Evolutionary conservation across 495 filamentous ascomycete genomes (phyloP), one percentile per base, ranked within the genome.

Genomic region (Talaromyces adpressus): DNA sequence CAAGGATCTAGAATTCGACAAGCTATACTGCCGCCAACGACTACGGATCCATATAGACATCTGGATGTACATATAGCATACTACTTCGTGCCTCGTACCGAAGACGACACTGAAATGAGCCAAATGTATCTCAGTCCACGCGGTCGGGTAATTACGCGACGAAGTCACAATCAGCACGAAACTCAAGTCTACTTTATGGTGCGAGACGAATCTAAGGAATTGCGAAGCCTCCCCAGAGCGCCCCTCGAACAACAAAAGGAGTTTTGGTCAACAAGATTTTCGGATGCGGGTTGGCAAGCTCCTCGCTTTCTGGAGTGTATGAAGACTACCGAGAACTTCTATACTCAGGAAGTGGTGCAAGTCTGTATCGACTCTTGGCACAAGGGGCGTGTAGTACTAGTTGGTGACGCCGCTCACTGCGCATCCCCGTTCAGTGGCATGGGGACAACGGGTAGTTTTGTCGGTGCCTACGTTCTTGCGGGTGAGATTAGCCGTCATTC

Each of bases 321-420:
- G 63, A 70, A 69, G 9, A 23, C 72, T 2, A 68, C 80, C 0
- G 64, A 79, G 2, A 79, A 85, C 63, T 83, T 84, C 63, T 85
- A 84, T 65, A 74, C 71, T 58, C 69, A 81, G 29, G 68, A 72
- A 29, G 59, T 68, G 3, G 63, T 75, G 0, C 79, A 81, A 51
- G 73, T 85, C 7, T 74, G 75, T 39, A 65, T 76, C 23, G 62
- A 77, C 20, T 67, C 67, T 5, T 86, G 79, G 79, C 75, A 69
- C 12, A 73, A 72, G 5, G 81, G 80, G 5, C 72, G 82, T 3
- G 75, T 84, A 1, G 79, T 79, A 1, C 73, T 86, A 9, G 47
- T 87, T 11, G 85, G 82, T 1, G 85, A 87, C 68, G 80, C 85
- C 2, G 85, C 73, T 4, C 75, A 83, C 59, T 82, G 81, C 63